Evolutionary conservation across 2,329 filamentous ascomycete species (phyloP), one percentile per base, ranked within the genome.

Genomic region (Sclerotinia sclerotiorum): DNA sequence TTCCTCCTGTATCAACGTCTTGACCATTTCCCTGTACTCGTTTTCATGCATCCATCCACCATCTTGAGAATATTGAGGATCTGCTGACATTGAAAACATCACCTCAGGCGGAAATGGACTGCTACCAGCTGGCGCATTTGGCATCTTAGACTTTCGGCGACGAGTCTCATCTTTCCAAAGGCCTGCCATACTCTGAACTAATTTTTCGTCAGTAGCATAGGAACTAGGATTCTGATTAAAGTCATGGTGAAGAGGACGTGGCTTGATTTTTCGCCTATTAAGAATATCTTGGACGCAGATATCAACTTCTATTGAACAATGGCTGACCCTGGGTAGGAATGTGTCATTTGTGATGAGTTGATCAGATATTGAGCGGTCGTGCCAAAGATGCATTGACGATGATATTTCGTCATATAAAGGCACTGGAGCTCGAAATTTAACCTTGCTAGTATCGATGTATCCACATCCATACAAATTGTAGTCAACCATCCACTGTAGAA

Each of bases 401-500:
- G 85, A 84, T 7, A 88, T 81, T 29, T 89, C 84, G n/a, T 88
- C 82, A 74, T 87, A 88, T 11, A 85, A 81, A 0, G 94, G 94
- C 2, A 97, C 82, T 0, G 93, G 93, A 2, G 83, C 83, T 67
- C 95, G 87, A 76, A 97, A 97, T 39, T 81, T 84, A 1, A 89
- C 87, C 71, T 87, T 91, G 13, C 82, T 82, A 62, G 88, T 90
- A 69, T 94, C 87, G 72, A 98, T 88, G 75, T 94, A 96, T 68
- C 88, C 90, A 77, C 95, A 99, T 8, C 96, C 96, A 78, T 97
- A 98, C 73, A 99, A 82, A 77, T 97, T 99, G 82, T 96, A 99
- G 78, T 99, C 96, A 72, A 90, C 91, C 95, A 99, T 98, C 87
- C 96, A 99, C 79, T 99, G 96, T 13, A 95, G 84, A 11, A 97